Evolutionary conservation across 2,329 filamentous ascomycete genomes (phyloP).

Genomic region (Aspergillus eucalypticola): DNA sequence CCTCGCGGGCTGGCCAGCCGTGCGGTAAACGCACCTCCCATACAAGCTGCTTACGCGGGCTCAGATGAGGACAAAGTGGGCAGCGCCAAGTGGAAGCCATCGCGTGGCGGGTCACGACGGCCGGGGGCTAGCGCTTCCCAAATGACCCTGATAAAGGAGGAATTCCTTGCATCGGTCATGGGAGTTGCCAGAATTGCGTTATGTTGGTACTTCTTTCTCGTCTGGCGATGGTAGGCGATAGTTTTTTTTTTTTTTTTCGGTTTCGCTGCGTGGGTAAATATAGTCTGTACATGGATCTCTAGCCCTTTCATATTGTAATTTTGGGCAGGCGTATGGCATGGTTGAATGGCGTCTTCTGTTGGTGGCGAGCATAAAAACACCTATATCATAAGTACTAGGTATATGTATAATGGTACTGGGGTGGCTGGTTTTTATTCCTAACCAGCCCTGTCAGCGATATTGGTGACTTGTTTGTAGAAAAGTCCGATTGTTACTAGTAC

Average conservation of each 20-base stretch:
- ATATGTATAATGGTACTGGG: no score
- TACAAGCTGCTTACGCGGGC: conserved; percentile 25
- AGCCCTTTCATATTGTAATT: neutral
- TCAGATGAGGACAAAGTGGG: conserved; percentile 25
- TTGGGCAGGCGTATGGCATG: neutral
- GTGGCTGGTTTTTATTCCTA: no score
- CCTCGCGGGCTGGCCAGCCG: conserved; percentile 32
- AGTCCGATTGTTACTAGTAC: no score
- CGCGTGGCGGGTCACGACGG: conserved; percentile 16
- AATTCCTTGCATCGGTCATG: conserved; percentile 64
- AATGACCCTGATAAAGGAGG: conserved; percentile 51
- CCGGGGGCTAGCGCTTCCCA: conserved; percentile 26
- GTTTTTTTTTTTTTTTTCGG: neutral
- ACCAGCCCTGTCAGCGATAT: no score
- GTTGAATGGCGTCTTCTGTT: neutral
- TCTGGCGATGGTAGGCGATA: conserved; percentile 58
- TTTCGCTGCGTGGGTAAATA: neutral
- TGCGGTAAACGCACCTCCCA: conserved; percentile 24
- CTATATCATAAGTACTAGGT: no score
- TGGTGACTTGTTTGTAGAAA: no score
- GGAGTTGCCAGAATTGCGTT: conserved; percentile 65
- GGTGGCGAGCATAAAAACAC: neutral
- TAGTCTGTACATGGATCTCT: neutral
- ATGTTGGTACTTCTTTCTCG: conserved; percentile 66
- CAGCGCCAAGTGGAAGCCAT: conserved; percentile 32